Evolutionary conservation across 2,329 filamentous ascomycete genomes (phyloP).

Genomic region (Alternaria atra): DNA sequence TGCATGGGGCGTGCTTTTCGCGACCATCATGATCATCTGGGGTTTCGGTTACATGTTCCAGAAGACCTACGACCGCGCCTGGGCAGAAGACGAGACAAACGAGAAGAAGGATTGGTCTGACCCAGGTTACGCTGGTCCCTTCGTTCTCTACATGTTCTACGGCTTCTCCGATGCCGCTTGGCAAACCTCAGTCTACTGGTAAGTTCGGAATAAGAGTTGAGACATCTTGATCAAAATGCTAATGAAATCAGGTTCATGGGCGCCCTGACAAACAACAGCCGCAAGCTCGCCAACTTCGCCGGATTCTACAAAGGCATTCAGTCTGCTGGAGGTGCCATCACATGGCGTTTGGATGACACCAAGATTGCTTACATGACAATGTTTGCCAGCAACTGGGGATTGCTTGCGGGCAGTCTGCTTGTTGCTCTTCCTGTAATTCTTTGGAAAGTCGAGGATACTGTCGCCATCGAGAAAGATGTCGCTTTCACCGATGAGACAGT

Average conservation of each 20-base stretch:
- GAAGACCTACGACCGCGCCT: constrained; percentile 63
- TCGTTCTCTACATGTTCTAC: constrained; percentile 92
- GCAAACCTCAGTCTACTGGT: constrained; percentile 94
- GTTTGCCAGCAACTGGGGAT: constrained; percentile 79
- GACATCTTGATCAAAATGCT: neutral
- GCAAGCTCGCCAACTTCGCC: constrained; percentile 89
- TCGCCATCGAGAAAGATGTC: constrained; percentile 81
- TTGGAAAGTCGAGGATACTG: constrained; percentile 81
- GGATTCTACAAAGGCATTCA: constrained; percentile 92
- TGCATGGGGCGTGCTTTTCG: constrained; percentile 69
- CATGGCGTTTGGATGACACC: constrained; percentile 72
- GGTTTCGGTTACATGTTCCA: constrained; percentile 84
- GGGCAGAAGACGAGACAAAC: constrained; percentile 34
- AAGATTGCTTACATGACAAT: constrained; percentile 72
- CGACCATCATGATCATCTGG: constrained; percentile 80
- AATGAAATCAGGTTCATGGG: constrained; percentile 68
- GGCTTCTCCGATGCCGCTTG: constrained; percentile 89
- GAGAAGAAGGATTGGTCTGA: constrained; percentile 71
- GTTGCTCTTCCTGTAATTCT: constrained; percentile 82
- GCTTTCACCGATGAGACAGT: constrained; percentile 85
- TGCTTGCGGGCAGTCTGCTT: constrained; percentile 76
- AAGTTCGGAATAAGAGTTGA: constrained; percentile 37
- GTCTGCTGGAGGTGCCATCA: constrained; percentile 83
- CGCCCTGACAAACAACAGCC: constrained; percentile 87
- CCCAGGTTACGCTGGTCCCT: constrained; percentile 75